Base-by-base conservation (phyloP, 768 basidiomycete species). In the Xerocomellus chrysenteron region DNA sequence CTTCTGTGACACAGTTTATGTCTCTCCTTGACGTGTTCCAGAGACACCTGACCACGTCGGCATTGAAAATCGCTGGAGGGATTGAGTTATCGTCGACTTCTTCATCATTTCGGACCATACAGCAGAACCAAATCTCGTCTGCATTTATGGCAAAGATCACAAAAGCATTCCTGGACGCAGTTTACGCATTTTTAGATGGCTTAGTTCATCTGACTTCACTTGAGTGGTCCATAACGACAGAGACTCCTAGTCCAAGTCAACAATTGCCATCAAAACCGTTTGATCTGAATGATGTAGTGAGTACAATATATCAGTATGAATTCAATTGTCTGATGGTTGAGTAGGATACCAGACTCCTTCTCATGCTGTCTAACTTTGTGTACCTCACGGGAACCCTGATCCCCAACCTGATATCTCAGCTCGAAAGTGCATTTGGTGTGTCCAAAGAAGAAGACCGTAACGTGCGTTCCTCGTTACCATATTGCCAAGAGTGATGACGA, bases 341-440 rank as follows among this genome's bases (percentile, higher is more conserved):
- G n/a, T 59, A 97, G 95, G 90, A 96, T 66, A 89, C 82, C 14
- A 85, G 96, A 44, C 78, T 95, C 45, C 79, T 99, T 16, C 76
- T 98, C 40, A 92, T 97, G 41, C 78, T 98, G 33, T 92, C 93
- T 16, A 98, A 98, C 69, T 85, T 98, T 62, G 82, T 81, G 13
- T 82, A 92, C 63, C 79, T 99, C 28, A 83, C 84, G 53, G 81
- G 80, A 53, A 73, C 76, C 0, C 73, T 90, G 35, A 82, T 98
- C 24, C 92, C 94, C 0, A 82, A 76, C 57, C 87, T 98, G 84
- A 80, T 94, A 47, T 80, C 76, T 50, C 88, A 94, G 63, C 80
- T 98, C 33, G 90, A 94, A 69, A 81, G 75, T 49, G 83, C 87
- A 4, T 86, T 95, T 65, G 86, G 86, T 40, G 77, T 84, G 49